Evolutionary conservation across 345 rosid species (phyloP).

Genomic region (Mallotus nudiflorus): DNA sequence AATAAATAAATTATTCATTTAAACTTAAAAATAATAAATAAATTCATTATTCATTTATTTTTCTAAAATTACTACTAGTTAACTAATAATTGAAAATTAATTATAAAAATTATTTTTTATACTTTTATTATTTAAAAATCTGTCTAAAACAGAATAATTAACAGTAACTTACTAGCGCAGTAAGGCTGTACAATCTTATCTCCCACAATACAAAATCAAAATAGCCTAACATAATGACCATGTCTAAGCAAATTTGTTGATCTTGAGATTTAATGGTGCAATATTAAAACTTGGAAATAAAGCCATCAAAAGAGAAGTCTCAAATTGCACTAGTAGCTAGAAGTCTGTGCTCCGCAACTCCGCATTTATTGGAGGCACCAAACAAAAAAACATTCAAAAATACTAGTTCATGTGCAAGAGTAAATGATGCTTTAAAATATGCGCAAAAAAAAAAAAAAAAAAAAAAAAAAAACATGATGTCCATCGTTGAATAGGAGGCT

Average conservation of each 20-base stretch:
- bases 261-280: background rate
- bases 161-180: no score
- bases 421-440: constrained; percentile 16
- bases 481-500: constrained; percentile 11
- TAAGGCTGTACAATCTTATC: no score
- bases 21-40: no score
- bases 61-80: no score
- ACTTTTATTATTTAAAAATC: no score
- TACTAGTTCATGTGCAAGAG: constrained; percentile 15
- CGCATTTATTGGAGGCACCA: constrained; percentile 43
- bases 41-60: no score
- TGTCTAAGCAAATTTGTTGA: background rate
- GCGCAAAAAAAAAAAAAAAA: no score
- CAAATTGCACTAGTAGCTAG: constrained; percentile 7
- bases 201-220: background rate
- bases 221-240: background rate
- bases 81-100: no score
- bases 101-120: no score
- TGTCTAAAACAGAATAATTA: no score
- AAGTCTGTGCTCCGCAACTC: constrained; percentile 28
- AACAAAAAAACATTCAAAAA: constrained; percentile 13
- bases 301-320: constrained; percentile 1
- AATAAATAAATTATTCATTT: no score
- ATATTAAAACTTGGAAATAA: background rate
- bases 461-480: no score